These are phyloP conservation scores for Biscogniauxia mediterranea DNA, from an alignment of 2,329 filamentous ascomycete species.

Conservation along the genomic window DNA sequence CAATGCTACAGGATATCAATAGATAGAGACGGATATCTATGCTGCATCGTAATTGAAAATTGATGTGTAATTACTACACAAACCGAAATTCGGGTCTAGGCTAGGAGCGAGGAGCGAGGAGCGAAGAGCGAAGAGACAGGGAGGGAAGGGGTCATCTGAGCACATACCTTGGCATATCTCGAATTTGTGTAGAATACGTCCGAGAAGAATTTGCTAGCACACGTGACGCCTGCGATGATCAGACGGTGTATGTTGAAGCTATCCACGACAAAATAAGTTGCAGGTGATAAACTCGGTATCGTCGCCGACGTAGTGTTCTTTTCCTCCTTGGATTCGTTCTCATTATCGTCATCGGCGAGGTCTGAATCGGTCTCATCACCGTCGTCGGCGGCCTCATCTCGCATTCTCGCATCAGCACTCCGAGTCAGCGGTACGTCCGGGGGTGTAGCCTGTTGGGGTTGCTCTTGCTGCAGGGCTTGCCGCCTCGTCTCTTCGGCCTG, in stretches of 20 bases:
- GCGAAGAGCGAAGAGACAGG: too few relatives aligned
- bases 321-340: slow-evolving; percentile 35
- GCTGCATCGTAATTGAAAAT: not conserved
- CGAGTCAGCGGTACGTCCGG: slow-evolving; percentile 4
- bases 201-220: slow-evolving; percentile 98
- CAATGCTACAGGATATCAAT: not conserved
- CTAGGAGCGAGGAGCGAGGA: not conserved
- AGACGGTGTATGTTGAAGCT: slow-evolving; percentile 98
- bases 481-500: slow-evolving; percentile 58
- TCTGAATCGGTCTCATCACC: slow-evolving; percentile 50
- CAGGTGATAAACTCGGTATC: slow-evolving; percentile 31
- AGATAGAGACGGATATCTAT: not conserved
- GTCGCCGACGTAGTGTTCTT: slow-evolving; percentile 20
- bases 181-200: slow-evolving; percentile 99
- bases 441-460: slow-evolving; percentile 15
- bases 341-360: slow-evolving; percentile 48
- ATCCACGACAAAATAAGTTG: slow-evolving; percentile 84
- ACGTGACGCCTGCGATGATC: slow-evolving; percentile 95
- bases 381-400: slow-evolving; percentile 33
- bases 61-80: too few relatives aligned
- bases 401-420: slow-evolving; percentile 37
- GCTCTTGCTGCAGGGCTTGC: slow-evolving; percentile 33
- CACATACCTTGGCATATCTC: slow-evolving; percentile 90
- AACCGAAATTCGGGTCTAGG: not conserved
- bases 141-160: not conserved